Evolutionary conservation across 306 rosid genomes (phyloP), one percentile per base, ranked within the genome.

Genomic region (Acmispon strigosus): DNA sequence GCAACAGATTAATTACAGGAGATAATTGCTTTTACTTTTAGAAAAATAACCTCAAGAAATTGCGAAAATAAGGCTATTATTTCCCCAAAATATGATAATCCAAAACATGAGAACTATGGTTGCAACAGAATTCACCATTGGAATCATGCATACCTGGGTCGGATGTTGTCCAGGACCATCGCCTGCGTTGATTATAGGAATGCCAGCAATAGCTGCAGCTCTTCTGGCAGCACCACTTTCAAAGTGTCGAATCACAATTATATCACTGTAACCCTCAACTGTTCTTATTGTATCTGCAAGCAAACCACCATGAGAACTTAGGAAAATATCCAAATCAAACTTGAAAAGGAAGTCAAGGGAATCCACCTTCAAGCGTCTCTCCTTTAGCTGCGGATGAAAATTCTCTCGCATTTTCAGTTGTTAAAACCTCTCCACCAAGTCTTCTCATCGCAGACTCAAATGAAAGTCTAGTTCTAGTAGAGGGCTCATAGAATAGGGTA

Each of bases 81-180:
- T 8, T 14, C 10, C 6, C 58, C 37, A 45, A 43, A 20, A 44
- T 64, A 45, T 8, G 1, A 19, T 22, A 64, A 64, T 64, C 22
- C 43, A 22, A 45, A 63, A 48, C 29, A 29, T 4, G 22, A 19
- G 54, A 3, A 61, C 63, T 55, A 55, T 27, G 66, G 48, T 47
- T 72, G 24, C 52, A 62, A 29, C 4, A 13, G 10, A 55, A 43
- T 57, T 16, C 10, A 24, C 41, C 57, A 48, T 62, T 22, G 47
- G 32, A 9, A 36, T 37, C 59, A 22, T 15, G 51, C 66, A 68
- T 70, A 90, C 98, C 89, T 90, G 98, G 42, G 96, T 85, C 16
- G 96, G 98, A 76, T 90, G 96, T 41, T 92, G 96, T 43, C 98
- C 98, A 75, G 96, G 96, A 82, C 96, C 98, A 72, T 92, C 98